Base-by-base conservation (phyloP, 1,139 yeast species). In the Hanseniaspora sp. region DNA sequence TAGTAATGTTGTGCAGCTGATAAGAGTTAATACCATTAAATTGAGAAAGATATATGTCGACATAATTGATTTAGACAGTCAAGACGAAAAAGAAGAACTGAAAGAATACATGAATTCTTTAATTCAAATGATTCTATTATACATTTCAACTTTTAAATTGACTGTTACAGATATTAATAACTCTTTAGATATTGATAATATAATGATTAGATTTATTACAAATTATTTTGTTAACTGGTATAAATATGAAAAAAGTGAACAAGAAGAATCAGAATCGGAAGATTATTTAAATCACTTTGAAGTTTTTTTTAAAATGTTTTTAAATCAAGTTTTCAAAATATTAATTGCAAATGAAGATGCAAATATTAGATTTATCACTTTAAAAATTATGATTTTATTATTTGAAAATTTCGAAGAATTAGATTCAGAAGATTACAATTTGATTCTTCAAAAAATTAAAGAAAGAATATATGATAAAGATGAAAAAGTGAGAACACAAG, bases 391-490 rank as follows among this genome's bases (percentile, higher is more conserved):
- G 52, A 88, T 94, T 0, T 79, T 79, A 48, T 71, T 86, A 43
- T 81, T 90, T 66, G 80, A 81, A 59, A 80, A 80, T 55, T 74
- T 87, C 53, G 83, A 86, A 1, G 94, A 86, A 61, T 76, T 90
- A 37, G 94, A 83, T 61, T 84, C 81, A 56, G 85, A 82, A 33
- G 68, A 86, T 28, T 85, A 82, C 61, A 80, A 81, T 54, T 74
- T 78, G 2, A 69, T 92, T 51, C 74, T 79, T 59, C 76, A 77
- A 63, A 79, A 82, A 6, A 71, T 90, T 51, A 73, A 76, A 51
- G 76, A 77, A 55, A 74, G 97, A 56, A 66, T 87, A 1, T 75
- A 76, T 60, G 98, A 94, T 65, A 84, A 80, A 64, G 98, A 92
- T 60, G 74, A 87, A 8, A 71, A 73, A 15, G 87, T 94, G 2